Percentiles rank a stretch among this genome's conserved stretches.
phyloP scores from a whole-genome alignment of 2,329 filamentous ascomycete genomes.

The Cytospora paraplurivora region DNA sequence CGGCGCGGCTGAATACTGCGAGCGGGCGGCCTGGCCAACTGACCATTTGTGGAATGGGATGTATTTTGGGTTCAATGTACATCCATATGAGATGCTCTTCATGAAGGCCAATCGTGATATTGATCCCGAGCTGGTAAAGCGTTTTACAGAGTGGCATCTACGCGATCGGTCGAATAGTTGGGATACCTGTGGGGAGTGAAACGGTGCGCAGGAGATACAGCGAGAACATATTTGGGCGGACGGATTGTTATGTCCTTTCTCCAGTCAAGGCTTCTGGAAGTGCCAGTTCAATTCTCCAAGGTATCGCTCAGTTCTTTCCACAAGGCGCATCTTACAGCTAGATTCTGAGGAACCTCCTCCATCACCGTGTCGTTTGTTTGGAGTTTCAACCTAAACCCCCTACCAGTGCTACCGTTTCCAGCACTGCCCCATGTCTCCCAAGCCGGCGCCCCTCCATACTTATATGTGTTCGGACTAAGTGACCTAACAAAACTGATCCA shows the following conservation, averaged over 20 bases:
- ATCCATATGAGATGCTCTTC: slow-evolving; percentile 25
- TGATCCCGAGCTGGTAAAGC: slow-evolving; percentile 32
- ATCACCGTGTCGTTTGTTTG: slow-evolving; percentile 44
- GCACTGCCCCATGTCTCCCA: slow-evolving; percentile 45
- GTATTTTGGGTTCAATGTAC: slow-evolving; percentile 24
- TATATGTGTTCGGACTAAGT: slow-evolving; percentile 47
- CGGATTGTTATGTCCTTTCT: too few relatives aligned
- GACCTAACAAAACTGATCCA: slow-evolving; percentile 52
- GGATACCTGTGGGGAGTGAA: neutral
- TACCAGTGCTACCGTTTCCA: slow-evolving; percentile 30
- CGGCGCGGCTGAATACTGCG: neutral
- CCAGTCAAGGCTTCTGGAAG: too few relatives aligned
- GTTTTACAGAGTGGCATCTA: slow-evolving; percentile 37
- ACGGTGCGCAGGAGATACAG: neutral
- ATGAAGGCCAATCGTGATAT: slow-evolving; percentile 25
- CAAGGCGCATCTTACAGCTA: slow-evolving; percentile 43
- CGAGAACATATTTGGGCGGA: neutral
- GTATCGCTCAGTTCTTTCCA: slow-evolving; percentile 43
- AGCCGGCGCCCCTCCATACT: slow-evolving; percentile 38
- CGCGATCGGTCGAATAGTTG: neutral
- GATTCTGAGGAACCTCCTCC: slow-evolving; percentile 40
- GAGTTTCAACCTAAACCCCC: slow-evolving; percentile 42
- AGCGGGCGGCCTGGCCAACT: neutral
- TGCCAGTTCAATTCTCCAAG: slow-evolving; percentile 36
- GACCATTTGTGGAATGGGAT: slow-evolving; percentile 11